Base-by-base conservation (phyloP, 257 asterid genomes). In the Gentiana dahurica region DNA sequence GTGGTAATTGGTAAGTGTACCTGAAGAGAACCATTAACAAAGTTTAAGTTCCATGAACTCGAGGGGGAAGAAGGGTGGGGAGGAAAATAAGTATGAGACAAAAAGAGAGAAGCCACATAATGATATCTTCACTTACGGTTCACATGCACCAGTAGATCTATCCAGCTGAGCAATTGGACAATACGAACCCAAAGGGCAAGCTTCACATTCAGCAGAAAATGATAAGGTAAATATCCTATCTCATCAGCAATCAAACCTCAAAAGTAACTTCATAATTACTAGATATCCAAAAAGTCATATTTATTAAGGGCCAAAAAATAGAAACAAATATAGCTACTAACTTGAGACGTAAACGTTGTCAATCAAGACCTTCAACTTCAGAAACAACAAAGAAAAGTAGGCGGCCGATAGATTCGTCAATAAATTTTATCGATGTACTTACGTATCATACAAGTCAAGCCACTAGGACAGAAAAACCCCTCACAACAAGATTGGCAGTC, bases 391-490 rank as follows among this genome's bases (percentile, higher is more conserved):
- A 0, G 6, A 13, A 58, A 9, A 47, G 63, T 24, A 58, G 7
- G n/a, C 48, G 10, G 13, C 32, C 41, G 33, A n/a, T 4, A 56
- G 45, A 3, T 15, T 4, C 9, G 5, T 41, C 9, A 5, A 5
- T 2, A 58, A 41, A 59, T 13, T 4, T 59, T 48, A 34, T 2
- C 54, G 46, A 8, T 7, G 45, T 62, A 73, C 96, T 82, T 63
- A 87, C 96, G 93, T 49, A 87, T 80, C 96, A 87, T 87, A 89
- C 94, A 87, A 63, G 96, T 78, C 63, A 87, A 65, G 57, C 96
- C 96, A 54, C 61, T 55, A 3, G 96, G 96, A 57, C 96, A 87
- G 55, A 84, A 87, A 70, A 87, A 87, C 1, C 96, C 96, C 50
- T 77, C 94, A 59, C 96, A 87, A 49, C 96, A 87, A 4, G 94